phyloP scores from a whole-genome alignment of 257 asterid species.

The Eucommia ulmoides region DNA sequence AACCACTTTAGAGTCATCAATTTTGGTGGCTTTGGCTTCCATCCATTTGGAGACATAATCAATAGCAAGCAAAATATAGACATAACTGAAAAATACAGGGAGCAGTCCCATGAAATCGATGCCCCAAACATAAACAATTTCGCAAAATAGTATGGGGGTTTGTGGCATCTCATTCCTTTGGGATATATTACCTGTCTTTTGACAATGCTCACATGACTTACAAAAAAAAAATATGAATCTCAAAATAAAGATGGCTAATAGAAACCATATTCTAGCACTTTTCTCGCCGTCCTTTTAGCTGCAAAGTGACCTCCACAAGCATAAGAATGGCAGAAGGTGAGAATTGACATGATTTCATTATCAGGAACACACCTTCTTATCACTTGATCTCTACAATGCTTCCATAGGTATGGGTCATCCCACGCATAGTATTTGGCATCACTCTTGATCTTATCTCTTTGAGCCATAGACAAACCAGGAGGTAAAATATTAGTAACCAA shows the following conservation, averaged over 20 bases:
- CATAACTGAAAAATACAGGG: not conserved
- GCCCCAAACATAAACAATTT: not conserved
- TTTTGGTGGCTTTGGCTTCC: not conserved
- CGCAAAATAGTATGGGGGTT: not conserved
- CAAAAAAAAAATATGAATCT: not conserved
- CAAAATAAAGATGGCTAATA: not conserved
- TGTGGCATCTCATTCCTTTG: not conserved
- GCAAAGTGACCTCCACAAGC: slow-evolving; percentile 1
- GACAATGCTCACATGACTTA: not conserved
- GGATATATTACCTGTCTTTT: not conserved
- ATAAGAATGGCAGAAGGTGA: not conserved
- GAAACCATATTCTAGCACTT: not conserved
- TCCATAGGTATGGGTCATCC: not conserved
- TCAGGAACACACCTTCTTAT: not conserved
- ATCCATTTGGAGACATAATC: not conserved
- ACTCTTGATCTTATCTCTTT: not conserved
- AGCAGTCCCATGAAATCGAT: not conserved
- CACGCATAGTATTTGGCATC: not conserved
- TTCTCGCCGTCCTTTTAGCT: not conserved
- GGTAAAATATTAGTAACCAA: not conserved
- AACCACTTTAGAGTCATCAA: not conserved
- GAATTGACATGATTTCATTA: not conserved
- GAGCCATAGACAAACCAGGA: not conserved
- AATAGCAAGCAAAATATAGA: not conserved
- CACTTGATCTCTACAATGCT: not conserved